Percentiles rank a stretch among this genome's conserved stretches.
Evolutionary conservation across 1,284 basidiomycete genomes (phyloP).

Genomic region (Marasmius tenuissimus): DNA sequence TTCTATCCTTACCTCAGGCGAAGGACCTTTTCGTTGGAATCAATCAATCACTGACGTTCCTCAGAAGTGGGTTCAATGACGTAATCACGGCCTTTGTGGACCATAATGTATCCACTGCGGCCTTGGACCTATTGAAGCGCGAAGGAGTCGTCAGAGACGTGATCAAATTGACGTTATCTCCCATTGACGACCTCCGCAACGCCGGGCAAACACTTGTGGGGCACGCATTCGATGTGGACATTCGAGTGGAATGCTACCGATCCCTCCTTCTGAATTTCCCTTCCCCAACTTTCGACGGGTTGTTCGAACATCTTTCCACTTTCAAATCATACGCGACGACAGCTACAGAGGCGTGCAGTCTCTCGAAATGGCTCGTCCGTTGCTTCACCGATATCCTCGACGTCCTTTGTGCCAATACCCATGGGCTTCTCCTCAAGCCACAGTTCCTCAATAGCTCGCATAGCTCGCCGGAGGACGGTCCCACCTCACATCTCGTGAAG

Average conservation of each 20-base stretch:
- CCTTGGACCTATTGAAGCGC: conserved; percentile 52
- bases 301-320: conserved; percentile 62
- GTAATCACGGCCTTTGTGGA: conserved; percentile 63
- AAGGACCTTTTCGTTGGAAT: conserved; percentile 45
- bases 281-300: conserved; percentile 64
- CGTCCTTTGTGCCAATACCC: conserved; percentile 72
- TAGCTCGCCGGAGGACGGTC: conserved; percentile 40
- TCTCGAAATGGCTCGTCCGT: conserved; percentile 85
- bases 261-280: conserved; percentile 70
- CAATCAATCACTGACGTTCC: conserved; percentile 55
- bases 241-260: conserved; percentile 83
- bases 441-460: conserved; percentile 53
- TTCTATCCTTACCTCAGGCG: conserved; percentile 23
- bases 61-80: conserved; percentile 64
- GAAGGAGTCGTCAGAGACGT: conserved; percentile 56
- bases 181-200: conserved; percentile 70
- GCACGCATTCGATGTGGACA: conserved; percentile 83
- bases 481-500: conserved; percentile 57
- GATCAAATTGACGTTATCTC: conserved; percentile 77
- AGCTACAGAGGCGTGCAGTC: conserved; percentile 81
- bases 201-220: conserved; percentile 77
- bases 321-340: conserved; percentile 64
- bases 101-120: conserved; percentile 47
- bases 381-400: conserved; percentile 92
- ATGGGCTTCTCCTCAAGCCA: conserved; percentile 64